These are phyloP conservation scores for Exophiala mesophila DNA, from an alignment of 2,329 filamentous ascomycete genomes.

Conservation along the genomic window DNA sequence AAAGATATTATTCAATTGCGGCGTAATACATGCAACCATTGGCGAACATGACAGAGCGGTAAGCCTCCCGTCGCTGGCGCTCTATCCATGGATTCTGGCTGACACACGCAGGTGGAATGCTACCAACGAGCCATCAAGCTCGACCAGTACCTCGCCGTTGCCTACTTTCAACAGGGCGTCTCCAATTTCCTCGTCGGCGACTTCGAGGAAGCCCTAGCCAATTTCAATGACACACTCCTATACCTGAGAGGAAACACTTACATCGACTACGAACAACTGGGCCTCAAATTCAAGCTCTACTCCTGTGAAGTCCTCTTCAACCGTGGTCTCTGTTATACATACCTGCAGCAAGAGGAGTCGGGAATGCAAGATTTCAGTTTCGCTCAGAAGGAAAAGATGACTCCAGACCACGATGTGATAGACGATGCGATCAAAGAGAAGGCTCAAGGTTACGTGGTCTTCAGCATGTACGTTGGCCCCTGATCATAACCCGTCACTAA, in stretches of 20 bases:
- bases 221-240: slow-evolving; percentile 96
- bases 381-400: slow-evolving; percentile 92
- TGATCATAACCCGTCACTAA: no score
- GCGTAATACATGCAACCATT: slow-evolving; percentile 92
- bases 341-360: slow-evolving; percentile 82
- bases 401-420: slow-evolving; percentile 94
- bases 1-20: slow-evolving; percentile 97
- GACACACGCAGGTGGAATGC: slow-evolving; percentile 67
- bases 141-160: slow-evolving; percentile 93
- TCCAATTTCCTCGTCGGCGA: slow-evolving; percentile 97
- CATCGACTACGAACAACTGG: slow-evolving; percentile 96
- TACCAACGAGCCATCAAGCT: slow-evolving; percentile 87
- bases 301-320: slow-evolving; percentile 98
- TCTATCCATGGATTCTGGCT: no score
- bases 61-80: no score
- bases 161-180: slow-evolving; percentile 97
- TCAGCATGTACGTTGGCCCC: slow-evolving; percentile 43
- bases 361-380: slow-evolving; percentile 88
- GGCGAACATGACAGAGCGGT: slow-evolving; percentile 95
- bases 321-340: slow-evolving; percentile 93
- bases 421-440: slow-evolving; percentile 92
- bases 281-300: slow-evolving; percentile 91
- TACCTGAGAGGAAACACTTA: slow-evolving; percentile 94
- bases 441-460: slow-evolving; percentile 94
- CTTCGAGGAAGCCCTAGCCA: slow-evolving; percentile 93